Evolutionary conservation across 1,139 yeast species (phyloP).

Genomic region (Taphrina flavorubra): DNA sequence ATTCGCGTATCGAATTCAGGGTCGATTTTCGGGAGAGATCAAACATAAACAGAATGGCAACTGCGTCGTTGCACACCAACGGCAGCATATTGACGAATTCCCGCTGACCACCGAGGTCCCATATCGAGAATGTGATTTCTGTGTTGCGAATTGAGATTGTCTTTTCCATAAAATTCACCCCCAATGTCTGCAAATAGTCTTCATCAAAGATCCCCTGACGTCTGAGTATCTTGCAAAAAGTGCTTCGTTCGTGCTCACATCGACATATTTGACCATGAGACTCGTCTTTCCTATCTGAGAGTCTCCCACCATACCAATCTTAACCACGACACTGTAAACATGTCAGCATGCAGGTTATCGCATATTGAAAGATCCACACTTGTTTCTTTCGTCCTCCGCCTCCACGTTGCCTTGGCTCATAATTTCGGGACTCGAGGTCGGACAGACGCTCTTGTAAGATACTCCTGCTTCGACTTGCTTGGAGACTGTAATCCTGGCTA

Average conservation of each 20-base stretch:
- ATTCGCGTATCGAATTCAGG: constrained; percentile 82
- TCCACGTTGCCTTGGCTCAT: constrained; percentile 27
- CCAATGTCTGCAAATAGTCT: constrained; percentile 53
- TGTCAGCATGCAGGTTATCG: not conserved
- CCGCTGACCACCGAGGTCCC: constrained; percentile 97
- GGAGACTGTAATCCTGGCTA: not conserved
- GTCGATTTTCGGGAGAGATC: constrained; percentile 89
- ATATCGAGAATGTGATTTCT: constrained; percentile 86
- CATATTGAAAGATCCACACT: not conserved
- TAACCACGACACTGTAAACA: constrained; percentile 65
- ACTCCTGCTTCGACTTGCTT: not conserved
- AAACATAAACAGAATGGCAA: constrained; percentile 89
- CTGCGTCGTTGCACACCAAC: constrained; percentile 89
- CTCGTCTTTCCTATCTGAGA: constrained; percentile 99
- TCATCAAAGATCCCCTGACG: constrained; percentile 48
- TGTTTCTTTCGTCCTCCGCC: constrained; percentile 33
- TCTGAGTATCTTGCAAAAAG: constrained; percentile 48
- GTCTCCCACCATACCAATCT: constrained; percentile 94
- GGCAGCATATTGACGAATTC: constrained; percentile 98
- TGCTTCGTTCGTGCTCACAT: constrained; percentile 81
- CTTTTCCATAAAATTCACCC: constrained; percentile 95
- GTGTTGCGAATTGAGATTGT: constrained; percentile 85
- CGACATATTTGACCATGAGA: constrained; percentile 94
- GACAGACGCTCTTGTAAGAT: not conserved
- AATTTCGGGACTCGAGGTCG: not conserved